These are phyloP conservation scores for Symbiodinium natans DNA, from an alignment of 73 alveolate genomes.

Conservation along the genomic window DNA sequence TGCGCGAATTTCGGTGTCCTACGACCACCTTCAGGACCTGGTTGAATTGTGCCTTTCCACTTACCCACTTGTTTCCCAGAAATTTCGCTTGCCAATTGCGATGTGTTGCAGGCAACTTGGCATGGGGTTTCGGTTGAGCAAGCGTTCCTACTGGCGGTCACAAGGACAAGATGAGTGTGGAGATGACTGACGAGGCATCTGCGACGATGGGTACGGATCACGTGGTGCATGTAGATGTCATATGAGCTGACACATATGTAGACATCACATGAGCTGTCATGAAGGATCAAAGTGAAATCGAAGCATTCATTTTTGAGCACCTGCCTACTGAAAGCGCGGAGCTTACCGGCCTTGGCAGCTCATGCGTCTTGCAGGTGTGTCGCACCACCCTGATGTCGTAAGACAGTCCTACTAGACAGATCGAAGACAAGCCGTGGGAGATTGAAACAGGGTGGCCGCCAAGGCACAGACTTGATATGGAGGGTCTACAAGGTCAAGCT, in stretches of 20 bases:
- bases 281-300: constrained; percentile 79
- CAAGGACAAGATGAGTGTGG: constrained; percentile 86
- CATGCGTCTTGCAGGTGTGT: no score
- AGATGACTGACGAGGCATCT: constrained; percentile 55
- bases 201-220: background rate
- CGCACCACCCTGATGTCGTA: no score
- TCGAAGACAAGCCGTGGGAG: no score
- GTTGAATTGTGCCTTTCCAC: no score
- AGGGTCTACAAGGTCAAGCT: constrained; percentile 56
- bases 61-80: no score
- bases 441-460: background rate
- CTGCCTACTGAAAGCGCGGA: constrained; percentile 35
- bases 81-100: no score
- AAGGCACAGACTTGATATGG: constrained; percentile 73
- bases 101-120: no score
- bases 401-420: no score
- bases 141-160: no score
- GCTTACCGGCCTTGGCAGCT: background rate
- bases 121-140: no score
- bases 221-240: background rate
- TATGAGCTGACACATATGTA: background rate
- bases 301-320: constrained; percentile 54
- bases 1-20: no score
- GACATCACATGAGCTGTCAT: background rate
- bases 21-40: no score